Conservation (phyloP, 805 yeast species). For the Candida ipomoeae region DNA sequence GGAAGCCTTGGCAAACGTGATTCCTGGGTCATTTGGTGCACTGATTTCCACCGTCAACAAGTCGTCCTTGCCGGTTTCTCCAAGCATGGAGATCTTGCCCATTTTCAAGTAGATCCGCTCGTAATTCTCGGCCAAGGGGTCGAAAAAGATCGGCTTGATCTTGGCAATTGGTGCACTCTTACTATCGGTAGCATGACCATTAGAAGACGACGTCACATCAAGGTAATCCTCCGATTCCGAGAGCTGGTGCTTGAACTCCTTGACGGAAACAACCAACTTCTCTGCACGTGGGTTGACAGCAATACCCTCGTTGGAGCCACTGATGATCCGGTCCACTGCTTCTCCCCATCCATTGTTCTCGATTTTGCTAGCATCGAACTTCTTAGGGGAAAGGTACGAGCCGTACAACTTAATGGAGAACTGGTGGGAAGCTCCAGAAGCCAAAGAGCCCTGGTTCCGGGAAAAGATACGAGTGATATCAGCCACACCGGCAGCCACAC, state of each 20-base stretch:
- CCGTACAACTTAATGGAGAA: conserved; percentile 70
- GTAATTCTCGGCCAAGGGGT: conserved; percentile 54
- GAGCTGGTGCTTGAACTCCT: conserved; percentile 60
- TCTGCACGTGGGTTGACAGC: conserved; percentile 82
- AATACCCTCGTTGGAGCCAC: conserved; percentile 70
- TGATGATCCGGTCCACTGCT: conserved; percentile 68
- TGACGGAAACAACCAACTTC: conserved; percentile 60
- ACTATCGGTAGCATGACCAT: conserved; percentile 21
- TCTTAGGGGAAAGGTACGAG: conserved; percentile 51
- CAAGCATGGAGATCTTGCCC: conserved; percentile 44
- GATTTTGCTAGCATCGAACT: conserved; percentile 17
- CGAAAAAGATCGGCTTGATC: conserved; percentile 61
- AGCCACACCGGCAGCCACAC: conserved; percentile 84
- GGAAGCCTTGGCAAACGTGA: conserved; percentile 63
- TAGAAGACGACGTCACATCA: not conserved
- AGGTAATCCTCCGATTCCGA: conserved; percentile 10
- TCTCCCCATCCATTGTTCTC: conserved; percentile 86
- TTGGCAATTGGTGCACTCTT: conserved; percentile 55
- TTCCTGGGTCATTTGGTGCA: conserved; percentile 45
- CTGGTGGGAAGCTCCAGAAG: conserved; percentile 63
- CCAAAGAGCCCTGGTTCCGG: conserved; percentile 54
- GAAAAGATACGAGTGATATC: conserved; percentile 79
- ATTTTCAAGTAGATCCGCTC: conserved; percentile 59
- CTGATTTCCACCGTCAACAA: conserved; percentile 52
- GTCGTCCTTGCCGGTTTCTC: conserved; percentile 29